Percentiles rank a stretch among this genome's conserved stretches.
These are phyloP conservation scores for Phytopythium helicoides DNA, from an alignment of 352 stramenopile species.

Conservation along the genomic window DNA sequence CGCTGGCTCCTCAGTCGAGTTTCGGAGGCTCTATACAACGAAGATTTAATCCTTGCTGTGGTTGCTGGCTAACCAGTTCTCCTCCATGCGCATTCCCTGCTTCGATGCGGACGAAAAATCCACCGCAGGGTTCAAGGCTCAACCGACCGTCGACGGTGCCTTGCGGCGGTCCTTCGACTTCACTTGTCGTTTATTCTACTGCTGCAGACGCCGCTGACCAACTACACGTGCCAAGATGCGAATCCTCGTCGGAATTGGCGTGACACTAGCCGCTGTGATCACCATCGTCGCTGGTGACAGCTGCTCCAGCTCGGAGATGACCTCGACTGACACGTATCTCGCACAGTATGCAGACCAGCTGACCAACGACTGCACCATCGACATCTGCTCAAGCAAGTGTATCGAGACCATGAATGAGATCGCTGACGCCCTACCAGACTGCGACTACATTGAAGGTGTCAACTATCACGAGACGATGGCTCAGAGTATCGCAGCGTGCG, in stretches of 20 bases:
- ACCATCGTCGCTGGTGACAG: neutral
- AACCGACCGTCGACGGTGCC: too few relatives aligned
- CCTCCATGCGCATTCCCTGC: too few relatives aligned
- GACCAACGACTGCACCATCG: neutral
- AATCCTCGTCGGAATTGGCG: neutral
- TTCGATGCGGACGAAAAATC: too few relatives aligned
- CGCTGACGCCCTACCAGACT: neutral
- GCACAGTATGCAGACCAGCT: neutral
- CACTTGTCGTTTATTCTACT: too few relatives aligned
- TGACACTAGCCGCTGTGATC: too few relatives aligned
- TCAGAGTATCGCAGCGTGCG: neutral
- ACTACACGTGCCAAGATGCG: neutral
- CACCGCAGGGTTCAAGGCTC: too few relatives aligned
- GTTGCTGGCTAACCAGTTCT: too few relatives aligned
- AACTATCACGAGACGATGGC: slow-evolving; percentile 1
- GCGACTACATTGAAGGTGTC: neutral
- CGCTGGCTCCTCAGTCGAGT: too few relatives aligned
- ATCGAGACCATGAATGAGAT: neutral
- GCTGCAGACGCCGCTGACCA: too few relatives aligned
- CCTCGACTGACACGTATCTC: neutral
- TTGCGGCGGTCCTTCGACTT: too few relatives aligned
- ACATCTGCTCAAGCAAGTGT: neutral
- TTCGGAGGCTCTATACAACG: too few relatives aligned
- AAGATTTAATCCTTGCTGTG: too few relatives aligned
- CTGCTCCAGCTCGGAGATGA: neutral